Percentiles rank a stretch among this genome's conserved stretches.
These are phyloP conservation scores for Ophiocordyceps robertsii DNA, from an alignment of 2,329 filamentous ascomycete genomes.

Conservation along the genomic window DNA sequence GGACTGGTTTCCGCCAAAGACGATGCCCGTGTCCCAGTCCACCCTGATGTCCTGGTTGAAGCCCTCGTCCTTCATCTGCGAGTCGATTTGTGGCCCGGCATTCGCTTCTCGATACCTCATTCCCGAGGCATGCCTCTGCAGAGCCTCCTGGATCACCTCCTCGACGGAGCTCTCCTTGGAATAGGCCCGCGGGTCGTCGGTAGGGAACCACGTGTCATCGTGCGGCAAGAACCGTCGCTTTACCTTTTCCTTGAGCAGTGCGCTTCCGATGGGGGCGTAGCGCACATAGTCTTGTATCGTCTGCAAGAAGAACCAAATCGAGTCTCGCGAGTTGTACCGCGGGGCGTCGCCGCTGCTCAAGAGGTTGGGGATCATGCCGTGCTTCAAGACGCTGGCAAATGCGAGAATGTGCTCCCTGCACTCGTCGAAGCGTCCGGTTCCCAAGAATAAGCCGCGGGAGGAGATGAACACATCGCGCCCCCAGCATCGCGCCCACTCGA, in stretches of 20 bases:
- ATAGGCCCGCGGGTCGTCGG: conserved; percentile 73
- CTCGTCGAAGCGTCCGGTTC: conserved; percentile 76
- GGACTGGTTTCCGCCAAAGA: conserved; percentile 85
- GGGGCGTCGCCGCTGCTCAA: conserved; percentile 75
- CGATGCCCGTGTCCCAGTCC: conserved; percentile 79
- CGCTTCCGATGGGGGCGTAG: conserved; percentile 63
- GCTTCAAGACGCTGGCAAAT: conserved; percentile 92
- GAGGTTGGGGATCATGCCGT: conserved; percentile 95
- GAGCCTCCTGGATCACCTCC: conserved; percentile 83
- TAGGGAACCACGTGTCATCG: conserved; percentile 86
- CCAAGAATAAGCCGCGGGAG: conserved; percentile 78
- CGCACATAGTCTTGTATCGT: conserved; percentile 86
- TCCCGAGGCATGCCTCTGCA: conserved; percentile 82
- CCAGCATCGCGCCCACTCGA: conserved; percentile 94
- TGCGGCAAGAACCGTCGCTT: conserved; percentile 83
- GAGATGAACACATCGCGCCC: conserved; percentile 96
- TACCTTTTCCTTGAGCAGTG: conserved; percentile 63
- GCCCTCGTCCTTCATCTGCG: conserved; percentile 83
- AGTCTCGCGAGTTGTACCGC: conserved; percentile 91
- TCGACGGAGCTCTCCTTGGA: conserved; percentile 70
- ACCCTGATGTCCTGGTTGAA: conserved; percentile 87
- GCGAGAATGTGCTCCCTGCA: conserved; percentile 89
- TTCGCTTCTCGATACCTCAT: conserved; percentile 93
- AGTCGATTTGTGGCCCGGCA: conserved; percentile 75
- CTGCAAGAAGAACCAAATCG: conserved; percentile 96